Evolutionary conservation across 257 asterid genomes (phyloP).

Genomic region (Lavandula angustifolia): DNA sequence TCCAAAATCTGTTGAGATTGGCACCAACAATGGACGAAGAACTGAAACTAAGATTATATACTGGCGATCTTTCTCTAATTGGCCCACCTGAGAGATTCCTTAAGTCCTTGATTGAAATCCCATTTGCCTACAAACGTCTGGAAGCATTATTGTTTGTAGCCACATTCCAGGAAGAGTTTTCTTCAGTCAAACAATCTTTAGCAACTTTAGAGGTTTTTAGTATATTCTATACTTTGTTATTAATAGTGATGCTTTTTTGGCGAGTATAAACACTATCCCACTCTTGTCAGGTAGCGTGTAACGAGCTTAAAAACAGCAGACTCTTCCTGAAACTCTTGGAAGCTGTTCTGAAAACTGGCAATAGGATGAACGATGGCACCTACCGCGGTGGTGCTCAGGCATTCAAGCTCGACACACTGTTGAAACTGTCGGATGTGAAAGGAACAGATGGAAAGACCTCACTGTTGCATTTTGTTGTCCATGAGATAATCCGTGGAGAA

Average conservation of each 20-base stretch:
- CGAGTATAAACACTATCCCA: no score
- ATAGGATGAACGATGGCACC: constrained; percentile 92
- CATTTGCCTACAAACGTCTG: constrained; percentile 81
- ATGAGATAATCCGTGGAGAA: constrained; percentile 85
- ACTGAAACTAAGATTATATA: constrained; percentile 71
- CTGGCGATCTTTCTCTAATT: constrained; percentile 66
- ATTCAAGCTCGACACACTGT: constrained; percentile 91
- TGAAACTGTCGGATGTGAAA: constrained; percentile 86
- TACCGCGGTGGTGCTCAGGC: constrained; percentile 95
- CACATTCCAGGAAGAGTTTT: constrained; percentile 72
- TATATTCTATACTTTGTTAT: no score
- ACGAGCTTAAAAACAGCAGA: constrained; percentile 77
- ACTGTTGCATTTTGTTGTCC: constrained; percentile 76
- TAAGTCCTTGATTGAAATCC: constrained; percentile 65
- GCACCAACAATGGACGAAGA: constrained; percentile 85
- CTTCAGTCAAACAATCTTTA: constrained; percentile 62
- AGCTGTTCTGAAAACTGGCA: constrained; percentile 95
- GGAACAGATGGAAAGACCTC: constrained; percentile 95
- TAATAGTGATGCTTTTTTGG: no score
- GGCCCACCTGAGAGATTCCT: constrained; percentile 89
- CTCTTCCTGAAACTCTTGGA: constrained; percentile 90
- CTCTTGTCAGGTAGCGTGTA: constrained; percentile 74
- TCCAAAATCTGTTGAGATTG: constrained; percentile 68
- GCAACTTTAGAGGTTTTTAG: constrained; percentile 76
- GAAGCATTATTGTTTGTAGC: constrained; percentile 68